Evolutionary conservation across 2,329 filamentous ascomycete genomes (phyloP), one percentile per base, ranked within the genome.

Genomic region (Zymoseptoria ardabiliae): DNA sequence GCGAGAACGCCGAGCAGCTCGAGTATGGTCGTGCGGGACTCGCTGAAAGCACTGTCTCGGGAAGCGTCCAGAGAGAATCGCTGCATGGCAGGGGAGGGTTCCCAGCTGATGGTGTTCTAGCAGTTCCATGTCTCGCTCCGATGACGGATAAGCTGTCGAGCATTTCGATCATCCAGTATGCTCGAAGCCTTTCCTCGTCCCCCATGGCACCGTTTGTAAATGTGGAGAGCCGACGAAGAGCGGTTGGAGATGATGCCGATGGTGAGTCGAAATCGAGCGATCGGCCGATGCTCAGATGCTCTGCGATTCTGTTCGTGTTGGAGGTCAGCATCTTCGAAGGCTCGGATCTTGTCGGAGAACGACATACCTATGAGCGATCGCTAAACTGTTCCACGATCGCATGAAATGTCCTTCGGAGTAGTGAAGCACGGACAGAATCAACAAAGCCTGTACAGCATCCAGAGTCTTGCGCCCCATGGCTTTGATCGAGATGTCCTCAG

Each of bases 161-260:
- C 19, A 73, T 70, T 65, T 74, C 70, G 4, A 68, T 71, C 72
- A 74, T 74, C 72, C 73, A 74, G 58, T 72, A 74, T 25, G 72
- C 72, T 58, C 73, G 65, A 19, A 74, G 71, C 30, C 66, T 65
- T 58, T 73, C 73, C 63, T 75, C 72, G 28, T 68, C 67, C 23
- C 73, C 69, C 17, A 74, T 69, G 1, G 72, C 59, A 1, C 70
- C 70, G 13, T 65, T 64, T 10, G 56, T 58, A 35, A 55, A 52
- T n/a, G 53, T 53, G 3, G 59, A 54, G 53, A 58, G 54, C 19
- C 59, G 53, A 20, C 57, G 56, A 13, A 58, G 50, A 25, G 57
- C 52, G 22, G 57, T 58, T 10, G 57, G 57, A 17, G 57, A 55
- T 22, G 57, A 50, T 13, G 57, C 57, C 25, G 53, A 50, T 4